A percentile compares a stretch with the other conserved stretches of the same genome.
These are phyloP conservation scores for Cornus controversa DNA, from an alignment of 148 eudicot species.

Conservation along the genomic window DNA sequence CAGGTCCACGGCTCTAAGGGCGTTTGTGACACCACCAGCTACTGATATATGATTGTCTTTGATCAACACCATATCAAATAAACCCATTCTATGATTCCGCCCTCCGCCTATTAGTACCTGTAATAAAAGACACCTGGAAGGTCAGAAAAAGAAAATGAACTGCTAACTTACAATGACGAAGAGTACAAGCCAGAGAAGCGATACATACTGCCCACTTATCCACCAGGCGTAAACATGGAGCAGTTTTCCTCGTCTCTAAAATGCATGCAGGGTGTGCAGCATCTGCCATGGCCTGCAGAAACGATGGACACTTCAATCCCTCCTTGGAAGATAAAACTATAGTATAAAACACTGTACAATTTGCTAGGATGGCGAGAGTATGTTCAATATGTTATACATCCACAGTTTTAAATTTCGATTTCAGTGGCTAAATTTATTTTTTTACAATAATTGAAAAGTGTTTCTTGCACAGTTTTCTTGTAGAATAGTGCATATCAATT, in stretches of 20 bases:
- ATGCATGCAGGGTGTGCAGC: slow-evolving; percentile 86
- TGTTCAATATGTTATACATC: neutral
- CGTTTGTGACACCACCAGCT: slow-evolving; percentile 84
- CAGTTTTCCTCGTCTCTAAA: slow-evolving; percentile 93
- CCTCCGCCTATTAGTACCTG: slow-evolving; percentile 98
- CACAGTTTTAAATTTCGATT: neutral
- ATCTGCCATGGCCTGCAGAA: slow-evolving; percentile 79
- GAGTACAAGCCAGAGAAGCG: slow-evolving; percentile 23
- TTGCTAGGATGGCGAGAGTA: neutral
- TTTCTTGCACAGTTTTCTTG: too few species aligned
- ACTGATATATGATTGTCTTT: slow-evolving; percentile 95
- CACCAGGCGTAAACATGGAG: slow-evolving; percentile 92
- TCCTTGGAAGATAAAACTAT: neutral
- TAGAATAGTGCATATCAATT: too few species aligned
- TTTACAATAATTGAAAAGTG: too few species aligned
- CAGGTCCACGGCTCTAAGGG: slow-evolving; percentile 69
- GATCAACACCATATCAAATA: slow-evolving; percentile 94
- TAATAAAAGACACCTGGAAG: slow-evolving; percentile 14
- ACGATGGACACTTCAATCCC: neutral
- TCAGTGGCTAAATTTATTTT: too few species aligned
- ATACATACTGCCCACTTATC: slow-evolving; percentile 96
- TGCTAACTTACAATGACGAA: neutral
- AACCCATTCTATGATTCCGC: slow-evolving; percentile 87
- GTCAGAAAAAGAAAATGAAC: neutral
- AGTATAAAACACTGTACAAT: neutral